phyloP scores from a whole-genome alignment of 805 yeast species.

The Cyberlindnera meyerae region DNA sequence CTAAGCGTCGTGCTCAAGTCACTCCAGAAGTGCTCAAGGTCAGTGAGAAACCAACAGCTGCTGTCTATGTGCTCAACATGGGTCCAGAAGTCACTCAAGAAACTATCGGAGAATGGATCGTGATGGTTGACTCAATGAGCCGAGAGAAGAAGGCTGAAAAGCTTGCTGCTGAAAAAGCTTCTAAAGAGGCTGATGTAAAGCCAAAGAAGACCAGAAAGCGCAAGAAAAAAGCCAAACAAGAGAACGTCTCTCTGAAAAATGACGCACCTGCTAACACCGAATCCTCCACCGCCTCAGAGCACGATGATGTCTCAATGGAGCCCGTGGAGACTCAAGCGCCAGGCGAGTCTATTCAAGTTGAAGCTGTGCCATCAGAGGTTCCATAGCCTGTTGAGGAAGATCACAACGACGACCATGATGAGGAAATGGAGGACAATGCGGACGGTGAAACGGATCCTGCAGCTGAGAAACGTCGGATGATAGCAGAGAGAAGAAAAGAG shows the following conservation, averaged over 20 bases:
- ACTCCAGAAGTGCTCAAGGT: constrained; percentile 12
- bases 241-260: too few species aligned
- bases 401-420: not conserved
- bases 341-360: too few species aligned
- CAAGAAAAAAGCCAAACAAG: too few species aligned
- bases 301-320: too few species aligned
- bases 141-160: not conserved
- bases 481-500: constrained; percentile 4
- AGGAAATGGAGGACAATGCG: not conserved
- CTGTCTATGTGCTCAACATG: constrained; percentile 15
- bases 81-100: constrained; percentile 14
- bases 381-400: not conserved
- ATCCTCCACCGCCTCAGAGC: too few species aligned
- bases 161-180: too few species aligned
- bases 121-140: not conserved
- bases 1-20: constrained; percentile 4
- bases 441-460: not conserved
- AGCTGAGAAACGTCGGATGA: not conserved
- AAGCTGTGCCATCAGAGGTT: not conserved
- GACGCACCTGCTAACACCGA: too few species aligned
- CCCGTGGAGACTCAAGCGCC: too few species aligned
- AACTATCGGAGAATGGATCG: constrained; percentile 14
- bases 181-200: too few species aligned
- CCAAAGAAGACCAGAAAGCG: too few species aligned
- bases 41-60: constrained; percentile 10